Evolutionary conservation across 139 green algal species (phyloP), one percentile per base, ranked within the genome.

Genomic region (Chlamydomonas incerta): DNA sequence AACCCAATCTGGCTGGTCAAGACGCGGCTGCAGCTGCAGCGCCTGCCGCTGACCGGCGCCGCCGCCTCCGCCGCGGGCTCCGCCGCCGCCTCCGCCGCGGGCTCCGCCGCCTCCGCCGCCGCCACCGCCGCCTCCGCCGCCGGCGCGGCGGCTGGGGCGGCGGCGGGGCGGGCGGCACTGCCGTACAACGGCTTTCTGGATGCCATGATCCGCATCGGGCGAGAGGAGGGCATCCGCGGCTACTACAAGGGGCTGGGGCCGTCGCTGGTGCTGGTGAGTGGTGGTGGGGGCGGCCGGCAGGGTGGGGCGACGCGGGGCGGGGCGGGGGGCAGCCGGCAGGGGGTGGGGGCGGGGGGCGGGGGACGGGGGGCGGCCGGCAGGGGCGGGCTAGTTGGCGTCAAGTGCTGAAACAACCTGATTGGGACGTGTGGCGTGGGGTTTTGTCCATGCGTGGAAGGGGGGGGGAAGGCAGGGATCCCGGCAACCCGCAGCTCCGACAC

Each of bases 1-100:
- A 99, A 99, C 86, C 97, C 96, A 4, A 92, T 99, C 33, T 99
- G 97, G 96, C 92, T 99, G 18, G 91, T 98, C 47, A 99, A 99
- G 85, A 98, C 96, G 17, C 91, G 96, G 0, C 88, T 99, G 80
- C 95, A 98, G 89, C 92, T 98, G 84, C 96, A 98, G 89, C 87
- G 81, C 34, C 29, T 86, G 29, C 65, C 79, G 63, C 50, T 85
- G 9, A 35, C 63, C 26, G 50, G 81, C 28, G 55, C 67, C 15
- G 67, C 60, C 9, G 55, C 67, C 10, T 62, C 60, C 9, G 47
- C 74, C 21, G 34, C 69, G 35, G 72, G 37, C 2, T 47, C 17
- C 14, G 50, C 74, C 4, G 26, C 74, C 17, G 65, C 52, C 17
- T n/a, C 68, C 1, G 18, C 69, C 23, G 52, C 35, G 62, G 55